Evolutionary conservation across 176 grass and related monocot species (phyloP), one percentile per base, ranked within the genome.

Genomic region (Eragrostis nindensis): DNA sequence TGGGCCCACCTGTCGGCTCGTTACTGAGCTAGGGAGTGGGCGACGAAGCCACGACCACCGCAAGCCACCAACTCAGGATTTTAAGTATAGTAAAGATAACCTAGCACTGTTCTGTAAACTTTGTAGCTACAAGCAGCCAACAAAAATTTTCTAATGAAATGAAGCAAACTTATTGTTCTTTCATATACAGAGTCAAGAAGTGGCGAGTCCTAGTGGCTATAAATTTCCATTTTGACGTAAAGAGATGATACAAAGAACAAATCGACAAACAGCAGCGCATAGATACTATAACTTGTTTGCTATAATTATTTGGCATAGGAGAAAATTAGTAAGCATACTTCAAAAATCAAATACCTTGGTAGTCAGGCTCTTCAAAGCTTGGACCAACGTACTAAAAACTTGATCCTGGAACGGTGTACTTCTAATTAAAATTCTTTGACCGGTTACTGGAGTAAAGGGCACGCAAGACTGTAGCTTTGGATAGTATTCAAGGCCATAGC

Each of bases 361-460:
- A 81, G 95, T 80, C 43, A 98, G 80, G 79, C 84, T 94, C 66
- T 93, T 94, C 73, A 98, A 76, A 80, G 86, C 90, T 85, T 88
- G 86, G 53, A 98, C 88, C 69, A 98, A 73, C 67, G 91, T 84
- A 54, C 89, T 81, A 87, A 93, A 98, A 68, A 94, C 86, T 80
- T 98, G 90, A 79, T 92, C 88, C 45, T n/a, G 73, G 44, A 91
- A 94, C 60, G 85, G 68, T 77, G 81, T 89, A 77, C 89, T 87
- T 84, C 86, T 83, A 84, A 98, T 74, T 83, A 98, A 82, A 87
- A 98, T 98, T 88, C 95, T 91, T 68, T 94, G 92, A 56, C 95
- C 90, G 68, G 92, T 98, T 79, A 93, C 92, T 75, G 95, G 95
- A 89, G 92, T 98, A 84, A 98, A 98, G 59, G 95, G 95, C 29